Base-by-base conservation (phyloP, 192 early-diverging fungal genomes). In the Umbelopsis isabellina region DNA sequence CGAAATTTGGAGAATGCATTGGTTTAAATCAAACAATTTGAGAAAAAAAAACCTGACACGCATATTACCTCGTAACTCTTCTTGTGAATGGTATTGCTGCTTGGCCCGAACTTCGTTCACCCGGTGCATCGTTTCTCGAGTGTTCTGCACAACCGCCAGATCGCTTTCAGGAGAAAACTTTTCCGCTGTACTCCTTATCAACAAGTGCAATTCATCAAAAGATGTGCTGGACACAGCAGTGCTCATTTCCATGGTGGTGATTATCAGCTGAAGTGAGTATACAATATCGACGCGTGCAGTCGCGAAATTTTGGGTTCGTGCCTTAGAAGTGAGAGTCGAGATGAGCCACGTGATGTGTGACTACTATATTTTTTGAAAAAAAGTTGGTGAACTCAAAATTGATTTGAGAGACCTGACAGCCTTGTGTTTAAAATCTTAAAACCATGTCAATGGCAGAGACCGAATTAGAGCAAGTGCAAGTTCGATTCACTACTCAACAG, bases 401-500 rank as follows among this genome's bases (percentile, higher is more conserved):
- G 33, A 61, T 35, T 35, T n/a, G 5, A 4, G 3, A 12, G 2
- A 61, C 0, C 11, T 23, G 30, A 22, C 1, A 61, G 25, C 55
- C 33, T 27, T 35, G 12, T 18, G 3, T 12, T 25, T 33, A 16
- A 8, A 15, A 33, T 61, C 25, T 12, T 18, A 30, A 61, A 12
- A 67, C 3, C 27, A 75, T 75, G 69, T 66, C 74, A 30, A 30
- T 30, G 30, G 35, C 44, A 65, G 11, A 16, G 18, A 70, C 78
- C 74, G 80, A 82, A 79, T 71, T 69, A 67, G 72, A 83, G 35
- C 92, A 92, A 81, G 83, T 95, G 65, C 93, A 95, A 83, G 93
- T 98, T 74, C 88, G 91, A 50, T 93, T 98, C 66, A 80, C 83
- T 35, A 91, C 95, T 16, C 85, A 89, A 67, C 91, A 94, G 77